These are phyloP conservation scores for Metschnikowia henanensis DNA, from an alignment of 805 yeast species.

Conservation along the genomic window DNA sequence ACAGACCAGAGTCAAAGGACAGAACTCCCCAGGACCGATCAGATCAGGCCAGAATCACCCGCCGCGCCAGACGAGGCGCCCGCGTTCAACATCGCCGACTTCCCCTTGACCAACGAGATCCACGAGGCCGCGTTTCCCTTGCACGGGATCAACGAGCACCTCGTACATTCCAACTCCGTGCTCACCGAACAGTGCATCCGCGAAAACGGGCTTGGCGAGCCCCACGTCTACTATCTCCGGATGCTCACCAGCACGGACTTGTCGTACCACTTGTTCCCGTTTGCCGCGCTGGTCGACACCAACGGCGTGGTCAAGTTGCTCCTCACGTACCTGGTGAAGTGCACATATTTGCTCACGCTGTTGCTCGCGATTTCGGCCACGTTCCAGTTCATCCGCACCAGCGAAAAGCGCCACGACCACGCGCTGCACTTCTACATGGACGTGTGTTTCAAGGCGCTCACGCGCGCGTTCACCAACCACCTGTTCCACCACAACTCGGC, in stretches of 20 bases:
- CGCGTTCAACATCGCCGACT: slow-evolving; percentile 25
- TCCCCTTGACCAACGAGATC: slow-evolving; percentile 19
- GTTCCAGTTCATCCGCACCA: slow-evolving; percentile 26
- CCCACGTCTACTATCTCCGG: slow-evolving; percentile 34
- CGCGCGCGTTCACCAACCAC: slow-evolving; percentile 21
- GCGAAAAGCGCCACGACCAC: slow-evolving; percentile 21
- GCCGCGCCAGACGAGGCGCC: neutral
- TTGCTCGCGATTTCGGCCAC: slow-evolving; percentile 28
- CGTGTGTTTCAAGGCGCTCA: slow-evolving; percentile 22
- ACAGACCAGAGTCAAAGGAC: too few species aligned
- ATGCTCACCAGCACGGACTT: slow-evolving; percentile 29
- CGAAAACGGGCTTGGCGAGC: slow-evolving; percentile 26
- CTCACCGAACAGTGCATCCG: slow-evolving; percentile 27
- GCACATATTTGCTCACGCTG: slow-evolving; percentile 24
- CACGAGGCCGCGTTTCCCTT: slow-evolving; percentile 4
- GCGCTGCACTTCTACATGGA: slow-evolving; percentile 22
- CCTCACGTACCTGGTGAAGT: slow-evolving; percentile 22
- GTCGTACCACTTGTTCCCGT: slow-evolving; percentile 37
- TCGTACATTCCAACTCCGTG: slow-evolving; percentile 22
- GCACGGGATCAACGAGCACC: slow-evolving; percentile 8
- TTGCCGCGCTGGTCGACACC: slow-evolving; percentile 33
- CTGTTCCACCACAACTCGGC: slow-evolving; percentile 13
- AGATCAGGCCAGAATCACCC: neutral
- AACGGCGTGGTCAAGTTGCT: slow-evolving; percentile 34
- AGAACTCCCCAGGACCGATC: too few species aligned